Base-by-base conservation (phyloP, 2,329 filamentous ascomycete genomes). In the Hypoxylon rubiginosum region DNA sequence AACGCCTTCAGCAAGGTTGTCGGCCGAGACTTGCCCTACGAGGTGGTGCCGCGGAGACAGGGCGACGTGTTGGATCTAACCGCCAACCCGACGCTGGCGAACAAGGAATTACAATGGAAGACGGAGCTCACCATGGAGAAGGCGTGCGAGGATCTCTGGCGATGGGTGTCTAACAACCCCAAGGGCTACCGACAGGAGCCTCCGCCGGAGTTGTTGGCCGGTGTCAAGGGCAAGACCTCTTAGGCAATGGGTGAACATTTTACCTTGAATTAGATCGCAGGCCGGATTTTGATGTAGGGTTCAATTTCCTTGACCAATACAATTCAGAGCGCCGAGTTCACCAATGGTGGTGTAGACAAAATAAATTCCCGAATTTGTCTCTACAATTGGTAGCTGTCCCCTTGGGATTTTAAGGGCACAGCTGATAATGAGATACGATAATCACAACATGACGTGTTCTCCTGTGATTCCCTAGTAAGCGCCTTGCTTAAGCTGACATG, bases 111-210 rank as follows among this genome's bases (percentile, higher is more conserved):
- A 58, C 85, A 89, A 69, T 99, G 96, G 96, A 94, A 94, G 85
- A 94, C 96, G 0, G 88, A 97, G 83, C 85, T 91, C 63, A 94
- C 92, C 19, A 89, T 99, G 78, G 95, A 98, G 82, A 90, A 97
- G 79, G 94, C 95, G 26, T 99, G 96, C 79, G 89, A 90, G 73
- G 94, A 99, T 80, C 85, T 99, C 71, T 99, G 96, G 96, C 90
- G 90, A 76, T 99, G 96, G 96, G 97, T 97, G 15, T 86, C 91
- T 82, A 98, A 97, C 83, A 98, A 98, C 83, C 96, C 96, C 24
- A 90, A 94, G 82, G 96, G 96, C 21, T 98, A 98, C 84, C 88
- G 92, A 71, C 94, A 98, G 82, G 86, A 94, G 71, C 93, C 95
- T n/a, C 95, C 96, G 0, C 86, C 92, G 71, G 89, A 92, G 80